phyloP scores from a whole-genome alignment of 768 basidiomycete genomes.

The Pulveroboletus sp. region DNA sequence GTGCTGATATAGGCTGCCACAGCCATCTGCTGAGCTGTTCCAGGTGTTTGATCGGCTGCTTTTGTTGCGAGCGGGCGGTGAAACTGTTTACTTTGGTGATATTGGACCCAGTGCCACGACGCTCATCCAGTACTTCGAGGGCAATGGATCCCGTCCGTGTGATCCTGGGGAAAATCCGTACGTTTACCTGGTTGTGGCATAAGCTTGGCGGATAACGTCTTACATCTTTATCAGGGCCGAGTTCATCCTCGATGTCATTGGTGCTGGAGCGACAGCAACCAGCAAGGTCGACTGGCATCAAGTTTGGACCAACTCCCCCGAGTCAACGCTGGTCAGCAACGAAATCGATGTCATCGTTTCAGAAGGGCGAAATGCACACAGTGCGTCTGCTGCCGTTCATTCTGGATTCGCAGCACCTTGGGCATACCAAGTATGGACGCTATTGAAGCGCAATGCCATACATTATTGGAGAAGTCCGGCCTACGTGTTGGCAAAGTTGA shows the following conservation, averaged over 20 bases:
- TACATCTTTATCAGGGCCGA: constrained; percentile 42
- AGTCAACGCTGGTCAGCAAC: constrained; percentile 32
- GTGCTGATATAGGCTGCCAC: constrained; percentile 20
- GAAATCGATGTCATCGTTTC: constrained; percentile 46
- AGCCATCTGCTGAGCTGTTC: constrained; percentile 80
- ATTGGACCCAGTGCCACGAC: constrained; percentile 57
- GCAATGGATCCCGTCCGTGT: constrained; percentile 59
- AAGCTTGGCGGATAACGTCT: constrained; percentile 41
- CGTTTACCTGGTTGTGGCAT: constrained; percentile 32
- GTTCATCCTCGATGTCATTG: constrained; percentile 68
- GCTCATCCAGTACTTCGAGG: constrained; percentile 74
- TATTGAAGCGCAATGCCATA: constrained; percentile 41
- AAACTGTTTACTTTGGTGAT: constrained; percentile 65
- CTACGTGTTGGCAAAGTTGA: constrained; percentile 56
- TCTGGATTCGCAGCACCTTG: constrained; percentile 52
- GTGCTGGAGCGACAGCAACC: constrained; percentile 63
- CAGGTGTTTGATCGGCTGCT: constrained; percentile 75
- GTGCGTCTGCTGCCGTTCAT: constrained; percentile 34
- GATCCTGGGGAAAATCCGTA: constrained; percentile 63
- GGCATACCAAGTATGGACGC: constrained; percentile 41
- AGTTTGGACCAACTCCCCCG: constrained; percentile 52
- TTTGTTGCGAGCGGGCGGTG: constrained; percentile 71
- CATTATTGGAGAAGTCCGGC: constrained; percentile 56
- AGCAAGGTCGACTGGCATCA: constrained; percentile 55
- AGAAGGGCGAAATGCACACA: constrained; percentile 41